Evolutionary conservation across 2,329 filamentous ascomycete species (phyloP), one percentile per base, ranked within the genome.

Genomic region (Beauveria caledonica): DNA sequence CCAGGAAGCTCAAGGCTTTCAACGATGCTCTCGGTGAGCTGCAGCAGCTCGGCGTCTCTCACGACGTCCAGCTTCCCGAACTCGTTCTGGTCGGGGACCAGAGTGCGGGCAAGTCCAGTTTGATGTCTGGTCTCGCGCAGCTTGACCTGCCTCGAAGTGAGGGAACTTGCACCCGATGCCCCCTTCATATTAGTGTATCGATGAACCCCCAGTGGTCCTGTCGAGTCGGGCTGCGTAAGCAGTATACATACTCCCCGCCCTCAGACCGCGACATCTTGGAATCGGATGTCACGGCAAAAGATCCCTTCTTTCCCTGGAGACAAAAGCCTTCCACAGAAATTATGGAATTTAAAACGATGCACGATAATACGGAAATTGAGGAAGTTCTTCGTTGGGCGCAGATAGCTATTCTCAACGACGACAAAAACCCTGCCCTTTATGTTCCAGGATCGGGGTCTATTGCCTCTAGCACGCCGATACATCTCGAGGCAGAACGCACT

Each of bases 61-160:
- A 88, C 19, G 82, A 85, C 5, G 82, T 90, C 0, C 82, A 84
- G 0, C 76, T 96, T 0, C 90, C 92, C 0, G 90, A 91, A 65
- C 85, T 95, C 10, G 88, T 93, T 6, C 83, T 96, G 0, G 85
- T 96, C 0, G 92, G 92, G 0, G 91, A 96, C 53, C 92, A 96
- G 68, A 89, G 85, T 0, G 88, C 90, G 0, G 92, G 92, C 0
- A 96, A 96, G 69, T 91, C 86, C 0, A 91, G 77, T 29, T 68
- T 83, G 5, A 83, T 83, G 80, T 86, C 86, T 13, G 86, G 83
- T 0, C 81, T 89, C 51, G 78, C 81, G 0, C 88, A 86, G 4
- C 86, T 94, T 25, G 85, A 86, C 21, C 82, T 93, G 0, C 90
- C 90, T 0, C 80, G 87, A 1, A 84, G 81, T 45, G 81, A 83